Base-by-base conservation (phyloP, 371 early-diverging fungal species). In the Zychaea mexicana region DNA sequence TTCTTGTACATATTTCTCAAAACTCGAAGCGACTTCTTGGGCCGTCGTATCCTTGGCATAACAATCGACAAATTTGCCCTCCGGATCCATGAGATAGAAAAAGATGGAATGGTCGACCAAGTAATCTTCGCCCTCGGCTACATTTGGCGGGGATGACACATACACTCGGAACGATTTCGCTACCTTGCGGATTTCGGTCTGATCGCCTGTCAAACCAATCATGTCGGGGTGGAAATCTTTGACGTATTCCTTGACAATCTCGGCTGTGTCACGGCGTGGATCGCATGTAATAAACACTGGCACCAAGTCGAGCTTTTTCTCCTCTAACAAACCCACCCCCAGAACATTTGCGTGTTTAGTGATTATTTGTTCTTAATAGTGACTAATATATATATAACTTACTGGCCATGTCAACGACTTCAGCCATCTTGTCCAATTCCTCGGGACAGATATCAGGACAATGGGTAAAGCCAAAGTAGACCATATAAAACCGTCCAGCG, bases 401-500 rank as follows among this genome's bases (percentile, higher is more conserved):
- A 73, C 49, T 88, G 53, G 95, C 69, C 3, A 70, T 75, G 31
- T 96, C 92, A n/a, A 96, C 85, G 13, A 95, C 92, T 60, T 91
- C 88, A 5, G 94, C 91, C 90, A 98, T 96, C 81, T 96, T 97
- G 70, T 98, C 98, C 56, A 98, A 79, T 75, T 98, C 99, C 64
- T 98, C 98, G 21, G 99, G 99, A 62, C 99, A 98, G 59, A 98
- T 94, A 81, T 98, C 99, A 0, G 99, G 99, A 72, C 99, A 98
- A 81, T 97, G 86, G 24, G 98, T 97, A 78, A 98, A 98, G 10
- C 99, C 99, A 86, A 98, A 98, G 80, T 98, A 98, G 15, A 98
- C 79, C 67, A 98, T 81, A 70, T 88, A 82, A 70, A 87, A 97
- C 47, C 87, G 90, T 26, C 96, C 98, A 36, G 82, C 81, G 66